phyloP scores from a whole-genome alignment of 106 monocot genomes.

The Dendrobium huoshanense region DNA sequence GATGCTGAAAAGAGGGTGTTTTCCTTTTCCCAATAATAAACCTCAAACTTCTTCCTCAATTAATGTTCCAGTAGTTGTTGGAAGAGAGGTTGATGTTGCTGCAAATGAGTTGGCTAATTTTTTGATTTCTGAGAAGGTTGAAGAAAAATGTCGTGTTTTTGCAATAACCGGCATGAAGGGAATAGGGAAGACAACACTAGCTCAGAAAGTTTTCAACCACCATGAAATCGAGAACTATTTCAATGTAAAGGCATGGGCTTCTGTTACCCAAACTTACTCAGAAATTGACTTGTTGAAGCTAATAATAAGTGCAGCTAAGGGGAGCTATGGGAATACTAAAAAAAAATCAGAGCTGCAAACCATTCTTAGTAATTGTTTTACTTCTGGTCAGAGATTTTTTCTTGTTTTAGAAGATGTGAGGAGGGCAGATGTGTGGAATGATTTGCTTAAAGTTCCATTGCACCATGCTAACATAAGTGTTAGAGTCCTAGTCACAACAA shows the following conservation, averaged over 20 bases:
- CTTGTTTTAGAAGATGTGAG: constrained; percentile 53
- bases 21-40: too few relatives aligned
- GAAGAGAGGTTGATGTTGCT: constrained; percentile 1
- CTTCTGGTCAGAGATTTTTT: constrained; percentile 19
- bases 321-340: constrained; percentile 2
- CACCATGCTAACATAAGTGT: constrained; percentile 5
- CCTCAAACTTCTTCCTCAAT: constrained; percentile 10
- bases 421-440: constrained; percentile 28
- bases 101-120: constrained; percentile 1
- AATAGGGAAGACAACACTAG: constrained; percentile 40
- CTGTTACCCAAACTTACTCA: constrained; percentile 10
- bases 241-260: too few relatives aligned
- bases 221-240: not conserved
- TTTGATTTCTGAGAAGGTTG: not conserved
- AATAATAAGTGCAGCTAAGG: constrained; percentile 12
- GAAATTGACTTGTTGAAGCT: constrained; percentile 13
- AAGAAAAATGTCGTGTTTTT: not conserved
- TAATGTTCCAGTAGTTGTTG: constrained; percentile 5
- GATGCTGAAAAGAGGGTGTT: too few relatives aligned
- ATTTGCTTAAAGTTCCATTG: constrained; percentile 21
- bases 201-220: constrained; percentile 31
- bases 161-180: constrained; percentile 41
- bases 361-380: constrained; percentile 3
- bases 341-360: constrained; percentile 6
- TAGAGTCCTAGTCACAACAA: constrained; percentile 30